These are phyloP conservation scores for Manihot esculenta DNA, from an alignment of 441 rosid species.

Conservation along the genomic window DNA sequence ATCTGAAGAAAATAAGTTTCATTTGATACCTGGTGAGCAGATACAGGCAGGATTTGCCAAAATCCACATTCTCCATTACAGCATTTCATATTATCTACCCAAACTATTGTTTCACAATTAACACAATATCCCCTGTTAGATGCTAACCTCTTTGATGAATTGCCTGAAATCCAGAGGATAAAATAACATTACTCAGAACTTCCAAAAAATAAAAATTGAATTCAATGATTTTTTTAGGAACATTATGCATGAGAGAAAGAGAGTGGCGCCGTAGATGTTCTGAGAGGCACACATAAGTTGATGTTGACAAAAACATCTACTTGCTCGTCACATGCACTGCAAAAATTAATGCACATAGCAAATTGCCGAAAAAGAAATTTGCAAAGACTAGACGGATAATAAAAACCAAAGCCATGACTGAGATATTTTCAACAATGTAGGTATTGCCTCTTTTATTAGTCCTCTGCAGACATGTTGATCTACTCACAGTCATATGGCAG, in stretches of 20 bases:
- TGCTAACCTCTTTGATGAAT: conserved; percentile 40
- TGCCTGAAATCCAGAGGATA: conserved; percentile 33
- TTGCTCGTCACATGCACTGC: too few relatives aligned
- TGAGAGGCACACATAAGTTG: not conserved
- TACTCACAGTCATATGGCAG: not conserved
- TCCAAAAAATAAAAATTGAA: not conserved
- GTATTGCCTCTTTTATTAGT: not conserved
- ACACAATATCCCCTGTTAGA: conserved; percentile 62
- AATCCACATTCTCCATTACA: conserved; percentile 33
- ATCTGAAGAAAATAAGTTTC: not conserved
- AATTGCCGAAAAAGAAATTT: not conserved
- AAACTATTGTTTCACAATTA: conserved; percentile 54
- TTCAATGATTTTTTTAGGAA: not conserved
- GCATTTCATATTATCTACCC: conserved; percentile 61
- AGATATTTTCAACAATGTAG: not conserved
- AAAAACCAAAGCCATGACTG: not conserved
- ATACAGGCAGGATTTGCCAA: conserved; percentile 42
- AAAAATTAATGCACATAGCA: too few relatives aligned
- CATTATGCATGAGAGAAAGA: not conserved
- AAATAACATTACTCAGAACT: not conserved
- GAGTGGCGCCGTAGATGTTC: not conserved
- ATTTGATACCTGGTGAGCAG: conserved; percentile 46
- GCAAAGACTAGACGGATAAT: not conserved
- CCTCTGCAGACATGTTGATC: not conserved
- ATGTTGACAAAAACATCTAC: too few relatives aligned